Conservation (phyloP, 2,329 filamentous ascomycete genomes). For the Stachybotrys chartarum region DNA sequence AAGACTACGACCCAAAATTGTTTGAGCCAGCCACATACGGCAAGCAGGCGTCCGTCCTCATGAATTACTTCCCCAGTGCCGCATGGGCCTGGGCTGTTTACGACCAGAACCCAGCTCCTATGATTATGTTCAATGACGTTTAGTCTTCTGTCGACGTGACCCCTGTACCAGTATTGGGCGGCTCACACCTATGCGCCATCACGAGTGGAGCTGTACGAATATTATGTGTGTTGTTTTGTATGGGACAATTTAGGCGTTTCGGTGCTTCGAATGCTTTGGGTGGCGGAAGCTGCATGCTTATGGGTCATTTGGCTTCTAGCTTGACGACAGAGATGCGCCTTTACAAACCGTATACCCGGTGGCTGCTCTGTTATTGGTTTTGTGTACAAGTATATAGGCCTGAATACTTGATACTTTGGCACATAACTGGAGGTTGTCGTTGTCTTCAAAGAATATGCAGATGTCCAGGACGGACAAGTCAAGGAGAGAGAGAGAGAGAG, state of each 20-base stretch:
- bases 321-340: too few species aligned
- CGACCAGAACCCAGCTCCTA: constrained; percentile 21
- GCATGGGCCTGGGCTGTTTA: constrained; percentile 30
- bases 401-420: too few species aligned
- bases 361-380: too few species aligned
- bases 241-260: background rate
- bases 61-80: constrained; percentile 27
- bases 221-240: background rate
- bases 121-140: constrained; percentile 29
- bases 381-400: too few species aligned
- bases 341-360: too few species aligned
- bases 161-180: background rate
- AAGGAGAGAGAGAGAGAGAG: too few species aligned
- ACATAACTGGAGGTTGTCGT: too few species aligned
- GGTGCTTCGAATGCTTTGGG: background rate
- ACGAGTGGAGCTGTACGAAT: background rate
- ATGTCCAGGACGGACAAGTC: too few species aligned
- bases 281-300: too few species aligned
- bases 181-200: background rate
- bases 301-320: too few species aligned
- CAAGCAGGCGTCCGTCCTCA: constrained; percentile 20
- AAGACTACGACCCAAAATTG: constrained; percentile 18
- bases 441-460: too few species aligned
- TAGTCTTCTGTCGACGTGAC: constrained; percentile 5
- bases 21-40: constrained; percentile 31